Evolutionary conservation across 352 stramenopile genomes (phyloP), one percentile per base, ranked within the genome.

Genomic region (Phytophthora hybrid): DNA sequence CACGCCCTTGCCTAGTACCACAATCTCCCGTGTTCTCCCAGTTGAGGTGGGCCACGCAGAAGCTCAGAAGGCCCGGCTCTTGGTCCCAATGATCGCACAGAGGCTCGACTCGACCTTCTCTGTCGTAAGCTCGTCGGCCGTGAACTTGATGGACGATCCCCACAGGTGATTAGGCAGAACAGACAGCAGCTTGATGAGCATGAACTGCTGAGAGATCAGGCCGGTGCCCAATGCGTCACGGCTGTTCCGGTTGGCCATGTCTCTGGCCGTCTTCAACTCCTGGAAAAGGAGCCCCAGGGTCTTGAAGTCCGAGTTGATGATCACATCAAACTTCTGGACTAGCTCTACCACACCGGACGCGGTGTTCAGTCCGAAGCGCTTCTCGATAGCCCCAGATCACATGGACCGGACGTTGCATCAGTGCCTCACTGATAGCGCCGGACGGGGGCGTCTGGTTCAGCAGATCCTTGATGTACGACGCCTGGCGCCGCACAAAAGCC

Each of bases 391-490:
- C n/a, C 55, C 55, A 71, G 5, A 71, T 59, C 55, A 59, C 19
- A 13, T 71, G 63, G 16, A 60, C 44, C 3, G 44, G 32, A 32
- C 41, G n/a, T 11, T 49, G 6, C n/a, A 58, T 51, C 16, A 61
- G 55, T 7, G 14, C 5, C 10, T 56, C 23, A 13, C n/a, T 19
- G 19, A 16, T 29, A 29, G n/a, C 4, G n/a, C 4, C n/a, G 18
- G 19, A 14, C 18, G 23, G 64, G 16, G 49, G 34, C 0, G 55
- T 71, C 29, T 21, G 7, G 19, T 13, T 66, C 0, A 71, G 21
- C 21, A 71, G 29, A 31, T 54, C 14, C 29, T 63, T 73, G 66
- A 73, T 63, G 51, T 59, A 59, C 5, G 26, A 44, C 23, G 41
- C 56, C 10, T 72, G 18, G 1, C 61, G 16, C 4, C 46, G 6